Evolutionary conservation across 1,139 yeast genomes (phyloP).

Genomic region (Zygosaccharomyces pseudobailii): DNA sequence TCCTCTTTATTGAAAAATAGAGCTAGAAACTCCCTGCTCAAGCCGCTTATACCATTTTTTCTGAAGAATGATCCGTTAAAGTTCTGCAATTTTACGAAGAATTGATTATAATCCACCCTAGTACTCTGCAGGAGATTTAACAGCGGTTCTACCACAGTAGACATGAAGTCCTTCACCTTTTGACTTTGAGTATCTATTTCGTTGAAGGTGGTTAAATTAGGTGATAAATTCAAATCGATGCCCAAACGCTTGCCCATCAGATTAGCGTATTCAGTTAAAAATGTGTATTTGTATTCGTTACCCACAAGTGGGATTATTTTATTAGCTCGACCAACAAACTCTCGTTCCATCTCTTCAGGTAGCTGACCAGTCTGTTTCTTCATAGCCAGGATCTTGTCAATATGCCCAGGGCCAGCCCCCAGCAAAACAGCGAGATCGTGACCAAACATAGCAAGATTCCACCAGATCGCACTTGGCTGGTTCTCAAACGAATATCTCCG

Average conservation of each 20-base stretch:
- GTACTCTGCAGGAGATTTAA: conserved; percentile 57
- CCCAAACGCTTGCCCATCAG: conserved; percentile 71
- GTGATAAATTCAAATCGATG: conserved; percentile 42
- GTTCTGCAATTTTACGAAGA: conserved; percentile 61
- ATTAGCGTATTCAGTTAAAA: conserved; percentile 54
- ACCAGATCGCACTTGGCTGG: conserved; percentile 86
- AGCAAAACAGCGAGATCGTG: conserved; percentile 78
- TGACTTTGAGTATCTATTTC: conserved; percentile 14
- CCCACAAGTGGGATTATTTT: conserved; percentile 60
- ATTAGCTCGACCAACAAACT: conserved; percentile 58
- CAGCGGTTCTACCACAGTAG: conserved; percentile 49
- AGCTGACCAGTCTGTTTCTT: conserved; percentile 25
- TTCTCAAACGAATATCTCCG: conserved; percentile 72
- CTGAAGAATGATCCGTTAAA: conserved; percentile 15
- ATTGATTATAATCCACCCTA: conserved; percentile 73
- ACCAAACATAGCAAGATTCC: conserved; percentile 84
- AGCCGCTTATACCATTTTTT: conserved; percentile 22
- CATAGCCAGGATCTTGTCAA: conserved; percentile 40
- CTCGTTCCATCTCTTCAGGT: conserved; percentile 47
- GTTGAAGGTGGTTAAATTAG: conserved; percentile 9
- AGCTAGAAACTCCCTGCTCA: conserved; percentile 34
- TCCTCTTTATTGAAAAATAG: conserved; percentile 37
- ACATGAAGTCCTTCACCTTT: conserved; percentile 19
- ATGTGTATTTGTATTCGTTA: conserved; percentile 58
- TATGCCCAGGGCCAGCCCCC: conserved; percentile 56